phyloP scores from a whole-genome alignment of 805 yeast species.

The Kluyveromyces siamensis region DNA sequence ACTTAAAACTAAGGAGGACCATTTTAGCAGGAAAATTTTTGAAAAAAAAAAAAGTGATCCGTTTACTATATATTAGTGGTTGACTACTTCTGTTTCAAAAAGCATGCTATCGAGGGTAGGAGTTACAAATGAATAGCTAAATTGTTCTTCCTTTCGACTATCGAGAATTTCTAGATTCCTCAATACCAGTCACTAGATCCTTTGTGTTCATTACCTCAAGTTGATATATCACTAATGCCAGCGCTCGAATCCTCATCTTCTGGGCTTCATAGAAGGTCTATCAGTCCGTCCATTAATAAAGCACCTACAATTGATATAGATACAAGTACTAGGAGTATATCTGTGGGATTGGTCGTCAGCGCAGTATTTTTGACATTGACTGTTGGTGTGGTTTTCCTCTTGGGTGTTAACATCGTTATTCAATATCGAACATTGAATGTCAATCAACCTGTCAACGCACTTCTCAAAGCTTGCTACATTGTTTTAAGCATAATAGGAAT shows the following conservation, averaged over 20 bases:
- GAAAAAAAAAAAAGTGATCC: slow-evolving; percentile 10
- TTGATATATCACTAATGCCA: neutral
- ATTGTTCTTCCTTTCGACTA: too few species aligned
- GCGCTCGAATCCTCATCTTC: neutral
- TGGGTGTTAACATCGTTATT: slow-evolving; percentile 29
- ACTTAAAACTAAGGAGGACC: slow-evolving; percentile 3
- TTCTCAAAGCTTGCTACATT: slow-evolving; percentile 12
- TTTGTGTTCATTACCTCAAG: too few species aligned
- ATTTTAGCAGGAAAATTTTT: slow-evolving; percentile 12
- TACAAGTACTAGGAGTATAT: slow-evolving; percentile 1
- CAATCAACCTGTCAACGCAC: slow-evolving; percentile 7
- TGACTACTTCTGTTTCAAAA: neutral
- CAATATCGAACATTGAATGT: slow-evolving; percentile 27
- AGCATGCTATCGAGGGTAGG: too few species aligned
- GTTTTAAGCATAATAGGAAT: slow-evolving; percentile 12
- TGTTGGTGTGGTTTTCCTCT: slow-evolving; percentile 23
- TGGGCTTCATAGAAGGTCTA: neutral
- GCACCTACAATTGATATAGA: neutral
- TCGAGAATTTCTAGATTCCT: too few species aligned
- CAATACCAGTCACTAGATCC: too few species aligned
- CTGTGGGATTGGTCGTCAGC: slow-evolving; percentile 19
- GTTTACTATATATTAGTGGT: neutral
- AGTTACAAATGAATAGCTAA: too few species aligned
- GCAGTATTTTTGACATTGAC: slow-evolving; percentile 20
- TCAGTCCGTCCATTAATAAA: neutral